These are phyloP conservation scores for Suhomyces kilbournensis DNA, from an alignment of 805 yeast species.

Conservation along the genomic window DNA sequence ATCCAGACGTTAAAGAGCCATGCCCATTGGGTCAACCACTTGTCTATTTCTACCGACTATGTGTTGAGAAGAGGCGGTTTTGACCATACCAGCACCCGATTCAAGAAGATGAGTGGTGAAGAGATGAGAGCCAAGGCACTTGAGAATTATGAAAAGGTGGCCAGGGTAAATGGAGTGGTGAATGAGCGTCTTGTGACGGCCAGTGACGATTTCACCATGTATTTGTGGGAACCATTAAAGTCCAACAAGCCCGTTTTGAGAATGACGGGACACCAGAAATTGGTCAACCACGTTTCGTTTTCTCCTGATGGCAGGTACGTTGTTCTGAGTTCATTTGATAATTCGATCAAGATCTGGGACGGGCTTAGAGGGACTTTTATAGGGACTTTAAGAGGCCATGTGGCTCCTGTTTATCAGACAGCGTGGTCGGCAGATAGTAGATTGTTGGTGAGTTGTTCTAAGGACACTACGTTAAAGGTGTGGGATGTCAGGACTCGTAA, in stretches of 20 bases:
- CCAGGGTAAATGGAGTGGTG: conserved; percentile 51
- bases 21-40: conserved; percentile 97
- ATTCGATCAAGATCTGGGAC: conserved; percentile 94
- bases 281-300: conserved; percentile 92
- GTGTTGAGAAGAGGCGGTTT: conserved; percentile 85
- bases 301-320: conserved; percentile 92
- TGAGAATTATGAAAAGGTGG: conserved; percentile 59
- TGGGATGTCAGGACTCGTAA: conserved; percentile 92
- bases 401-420: conserved; percentile 95
- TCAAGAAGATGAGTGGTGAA: conserved; percentile 16
- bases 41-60: conserved; percentile 87
- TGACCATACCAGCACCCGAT: conserved; percentile 60
- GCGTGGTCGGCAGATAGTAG: conserved; percentile 97
- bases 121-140: conserved; percentile 50
- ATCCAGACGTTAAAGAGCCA: conserved; percentile 79
- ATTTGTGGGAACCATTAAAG: conserved; percentile 88
- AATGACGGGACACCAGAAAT: conserved; percentile 96
- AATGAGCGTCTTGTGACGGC: conserved; percentile 89
- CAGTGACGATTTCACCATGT: conserved; percentile 97
- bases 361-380: conserved; percentile 88
- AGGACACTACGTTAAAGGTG: conserved; percentile 92
- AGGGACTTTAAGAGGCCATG: conserved; percentile 93
- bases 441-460: conserved; percentile 86
- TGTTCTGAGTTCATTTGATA: conserved; percentile 93
- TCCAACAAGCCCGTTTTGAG: conserved; percentile 81